These are phyloP conservation scores for Podaxis rugospora DNA, from an alignment of 768 basidiomycete genomes.

Conservation along the genomic window DNA sequence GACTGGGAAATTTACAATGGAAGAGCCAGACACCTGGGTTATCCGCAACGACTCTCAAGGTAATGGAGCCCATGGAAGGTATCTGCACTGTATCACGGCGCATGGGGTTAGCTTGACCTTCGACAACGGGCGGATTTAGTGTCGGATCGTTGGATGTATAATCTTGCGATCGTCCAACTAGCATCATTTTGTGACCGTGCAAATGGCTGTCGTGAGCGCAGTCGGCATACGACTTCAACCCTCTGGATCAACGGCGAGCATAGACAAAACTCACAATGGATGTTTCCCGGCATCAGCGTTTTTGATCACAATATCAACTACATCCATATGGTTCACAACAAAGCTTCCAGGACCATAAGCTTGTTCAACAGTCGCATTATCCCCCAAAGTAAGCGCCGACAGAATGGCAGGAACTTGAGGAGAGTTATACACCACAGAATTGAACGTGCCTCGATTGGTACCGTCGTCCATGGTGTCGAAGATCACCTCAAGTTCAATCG, in stretches of 20 bases:
- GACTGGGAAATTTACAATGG: conserved; percentile 51
- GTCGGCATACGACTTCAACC: not conserved
- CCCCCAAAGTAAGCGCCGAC: conserved; percentile 71
- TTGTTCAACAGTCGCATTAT: conserved; percentile 55
- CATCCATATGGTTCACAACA: conserved; percentile 69
- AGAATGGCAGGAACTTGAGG: conserved; percentile 76
- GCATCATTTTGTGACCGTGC: conserved; percentile 85
- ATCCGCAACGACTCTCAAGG: conserved; percentile 78
- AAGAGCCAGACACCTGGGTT: conserved; percentile 92
- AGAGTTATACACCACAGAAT: conserved; percentile 61
- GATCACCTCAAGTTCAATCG: conserved; percentile 63
- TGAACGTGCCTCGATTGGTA: conserved; percentile 79
- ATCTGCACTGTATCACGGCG: conserved; percentile 88
- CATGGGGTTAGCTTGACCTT: conserved; percentile 82
- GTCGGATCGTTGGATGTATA: conserved; percentile 69
- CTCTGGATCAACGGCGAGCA: not conserved
- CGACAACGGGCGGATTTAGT: conserved; percentile 76
- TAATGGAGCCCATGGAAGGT: conserved; percentile 60
- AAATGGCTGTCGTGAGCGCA: conserved; percentile 57
- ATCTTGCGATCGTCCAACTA: conserved; percentile 68
- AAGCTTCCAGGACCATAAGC: conserved; percentile 83
- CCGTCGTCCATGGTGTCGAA: conserved; percentile 89
- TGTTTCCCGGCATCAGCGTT: conserved; percentile 74
- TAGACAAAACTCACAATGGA: conserved; percentile 61
- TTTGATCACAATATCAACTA: conserved; percentile 73